A percentile compares a stretch with the other conserved stretches of the same genome.
phyloP scores from a whole-genome alignment of 2,329 filamentous ascomycete genomes.

The Aaosphaeria pasadenensis region DNA sequence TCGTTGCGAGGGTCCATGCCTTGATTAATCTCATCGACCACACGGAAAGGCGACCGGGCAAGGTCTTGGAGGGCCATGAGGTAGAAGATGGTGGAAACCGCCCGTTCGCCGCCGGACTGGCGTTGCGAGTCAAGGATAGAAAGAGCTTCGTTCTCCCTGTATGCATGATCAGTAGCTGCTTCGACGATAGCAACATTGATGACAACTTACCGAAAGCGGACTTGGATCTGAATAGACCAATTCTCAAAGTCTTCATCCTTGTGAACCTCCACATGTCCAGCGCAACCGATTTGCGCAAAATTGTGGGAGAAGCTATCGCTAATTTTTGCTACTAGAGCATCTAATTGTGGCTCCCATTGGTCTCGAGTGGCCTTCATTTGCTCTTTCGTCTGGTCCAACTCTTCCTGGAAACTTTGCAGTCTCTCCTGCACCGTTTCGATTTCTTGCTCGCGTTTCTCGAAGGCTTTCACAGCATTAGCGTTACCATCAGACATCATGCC shows the following conservation, averaged over 20 bases:
- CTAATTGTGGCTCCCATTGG: slow-evolving; percentile 81
- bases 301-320: slow-evolving; percentile 90
- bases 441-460: slow-evolving; percentile 49
- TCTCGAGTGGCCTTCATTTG: slow-evolving; percentile 65
- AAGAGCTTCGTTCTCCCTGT: slow-evolving; percentile 67
- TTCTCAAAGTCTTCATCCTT: slow-evolving; percentile 91
- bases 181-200: background rate
- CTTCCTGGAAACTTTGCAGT: slow-evolving; percentile 53
- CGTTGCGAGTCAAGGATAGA: slow-evolving; percentile 86
- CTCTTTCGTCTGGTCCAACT: slow-evolving; percentile 54
- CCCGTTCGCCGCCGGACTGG: slow-evolving; percentile 92
- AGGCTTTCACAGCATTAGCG: slow-evolving; percentile 72
- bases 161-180: slow-evolving; percentile 7
- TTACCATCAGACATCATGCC: slow-evolving; percentile 79
- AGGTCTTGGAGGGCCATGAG: slow-evolving; percentile 96
- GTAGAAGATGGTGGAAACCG: slow-evolving; percentile 97
- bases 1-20: slow-evolving; percentile 99
- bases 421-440: slow-evolving; percentile 66
- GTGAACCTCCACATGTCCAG: slow-evolving; percentile 82
- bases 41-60: slow-evolving; percentile 91
- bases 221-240: slow-evolving; percentile 91
- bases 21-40: slow-evolving; percentile 99
- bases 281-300: slow-evolving; percentile 90
- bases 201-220: slow-evolving; percentile 77
- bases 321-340: slow-evolving; percentile 74